Evolutionary conservation across 1,284 basidiomycete species (phyloP).

Genomic region (Ceraceosorus bombacis): DNA sequence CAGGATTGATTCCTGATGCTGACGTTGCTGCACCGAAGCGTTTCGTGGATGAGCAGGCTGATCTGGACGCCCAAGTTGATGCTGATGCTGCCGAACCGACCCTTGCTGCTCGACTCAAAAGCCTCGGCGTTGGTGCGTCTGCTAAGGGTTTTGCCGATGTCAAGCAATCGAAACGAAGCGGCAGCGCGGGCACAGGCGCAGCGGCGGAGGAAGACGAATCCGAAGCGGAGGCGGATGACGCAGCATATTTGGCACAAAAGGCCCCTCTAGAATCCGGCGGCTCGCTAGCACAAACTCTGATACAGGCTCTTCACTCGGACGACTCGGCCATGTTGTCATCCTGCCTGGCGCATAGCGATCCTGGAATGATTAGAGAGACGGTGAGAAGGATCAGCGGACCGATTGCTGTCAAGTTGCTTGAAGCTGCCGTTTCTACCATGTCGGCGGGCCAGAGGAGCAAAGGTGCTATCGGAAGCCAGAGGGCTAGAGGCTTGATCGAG

Average conservation of each 20-base stretch:
- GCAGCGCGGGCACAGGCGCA: slow-evolving; percentile 6
- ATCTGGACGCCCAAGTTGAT: slow-evolving; percentile 4
- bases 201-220: slow-evolving; percentile 18
- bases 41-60: slow-evolving; percentile 14
- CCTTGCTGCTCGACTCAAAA: slow-evolving; percentile 5
- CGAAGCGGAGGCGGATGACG: slow-evolving; percentile 19
- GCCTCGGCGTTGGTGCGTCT: not conserved
- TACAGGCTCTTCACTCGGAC: slow-evolving; percentile 91
- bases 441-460: slow-evolving; percentile 51
- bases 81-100: slow-evolving; percentile 6
- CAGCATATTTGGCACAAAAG: slow-evolving; percentile 16
- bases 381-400: slow-evolving; percentile 81
- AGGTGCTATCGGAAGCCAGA: slow-evolving; percentile 30
- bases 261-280: slow-evolving; percentile 41
- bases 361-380: slow-evolving; percentile 74
- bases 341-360: slow-evolving; percentile 76
- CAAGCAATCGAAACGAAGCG: slow-evolving; percentile 19
- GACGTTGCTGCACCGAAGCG: not conserved
- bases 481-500: slow-evolving; percentile 62
- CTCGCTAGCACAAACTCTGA: slow-evolving; percentile 85
- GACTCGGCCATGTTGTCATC: slow-evolving; percentile 81
- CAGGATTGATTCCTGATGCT: slow-evolving; percentile 10
- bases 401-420: slow-evolving; percentile 75
- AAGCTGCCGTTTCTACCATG: slow-evolving; percentile 80
- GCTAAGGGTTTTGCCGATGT: slow-evolving; percentile 4